Evolutionary conservation across 306 rosid species (phyloP), one percentile per base, ranked within the genome.

Genomic region (Acacia crassicarpa): DNA sequence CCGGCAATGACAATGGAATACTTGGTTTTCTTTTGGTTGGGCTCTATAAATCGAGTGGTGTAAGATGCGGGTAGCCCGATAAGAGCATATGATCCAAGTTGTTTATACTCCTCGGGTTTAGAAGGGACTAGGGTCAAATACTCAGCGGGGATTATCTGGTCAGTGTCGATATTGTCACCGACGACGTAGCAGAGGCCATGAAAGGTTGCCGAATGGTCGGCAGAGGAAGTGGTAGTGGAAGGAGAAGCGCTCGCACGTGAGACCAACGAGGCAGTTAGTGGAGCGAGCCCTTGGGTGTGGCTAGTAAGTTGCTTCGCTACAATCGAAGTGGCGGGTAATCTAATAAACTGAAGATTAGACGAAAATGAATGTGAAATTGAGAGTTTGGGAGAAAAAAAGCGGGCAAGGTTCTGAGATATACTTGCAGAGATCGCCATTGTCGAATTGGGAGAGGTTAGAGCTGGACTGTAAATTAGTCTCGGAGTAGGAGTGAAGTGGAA

Each of bases 111-210:
- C 40, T 89, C 88, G 51, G 96, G 94, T 9, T 93, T 95, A 22
- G 99, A 95, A 38, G 99, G 99, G 82, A 95, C 96, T 3, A 95
- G 84, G 46, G 99, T 95, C 5, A 91, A 88, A 82, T 93, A 90
- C 81, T 95, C 98, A 8, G 99, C 99, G 65, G 98, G 99, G 53
- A 95, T 93, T 78, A 95, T 95, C 86, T 95, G 99, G 77, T 95
- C 99, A 7, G 98, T 95, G 89, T 95, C 98, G 78, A 93, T 91
- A 88, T 95, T 93, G 86, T 95, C 96, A 27, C 91, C 88, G 74
- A 91, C 89, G 49, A 95, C 94, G 75, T 95, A 95, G 93, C 99
- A 95, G 88, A 88, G 89, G n/a, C 99, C 98, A 44, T 95, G 97
- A 68, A 95, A 95, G 8, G 90, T 20, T 7, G 92, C 69, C 30